Percentiles rank a stretch among this genome's conserved stretches.
phyloP scores from a whole-genome alignment of 495 filamentous ascomycete genomes.

The Aspergillus homomorphus region DNA sequence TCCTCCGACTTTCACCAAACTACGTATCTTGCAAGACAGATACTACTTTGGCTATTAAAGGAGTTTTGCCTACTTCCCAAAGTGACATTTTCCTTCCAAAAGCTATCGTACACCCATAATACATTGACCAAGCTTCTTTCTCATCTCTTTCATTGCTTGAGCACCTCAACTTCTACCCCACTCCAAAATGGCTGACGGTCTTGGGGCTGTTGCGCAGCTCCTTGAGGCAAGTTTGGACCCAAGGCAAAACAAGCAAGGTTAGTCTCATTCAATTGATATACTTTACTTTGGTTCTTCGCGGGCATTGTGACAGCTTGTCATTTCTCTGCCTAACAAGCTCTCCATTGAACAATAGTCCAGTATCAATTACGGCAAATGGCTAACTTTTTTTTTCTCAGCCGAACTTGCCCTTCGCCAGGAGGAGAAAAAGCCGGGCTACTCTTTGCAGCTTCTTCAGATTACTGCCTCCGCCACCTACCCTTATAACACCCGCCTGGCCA shows the following conservation, averaged over 20 bases:
- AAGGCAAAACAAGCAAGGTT: slow-evolving; percentile 82
- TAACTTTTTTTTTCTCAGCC: slow-evolving; percentile 49
- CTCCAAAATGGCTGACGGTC: slow-evolving; percentile 69
- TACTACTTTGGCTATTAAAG: slow-evolving; percentile 2
- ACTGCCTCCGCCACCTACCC: slow-evolving; percentile 69
- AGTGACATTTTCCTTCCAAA: not conserved
- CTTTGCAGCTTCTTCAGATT: slow-evolving; percentile 82
- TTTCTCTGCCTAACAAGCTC: not conserved
- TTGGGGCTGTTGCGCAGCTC: slow-evolving; percentile 70
- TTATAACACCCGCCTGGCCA: slow-evolving; percentile 77
- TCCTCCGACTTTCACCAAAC: slow-evolving; percentile 15
- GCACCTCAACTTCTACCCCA: slow-evolving; percentile 23
- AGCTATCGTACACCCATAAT: not conserved
- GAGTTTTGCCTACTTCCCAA: slow-evolving; percentile 1
- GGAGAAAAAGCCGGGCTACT: slow-evolving; percentile 78
- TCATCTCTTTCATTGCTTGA: slow-evolving; percentile 2
- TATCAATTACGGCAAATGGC: not conserved
- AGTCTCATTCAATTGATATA: slow-evolving; percentile 21
- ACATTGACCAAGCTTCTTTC: not conserved
- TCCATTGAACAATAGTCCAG: too few species aligned
- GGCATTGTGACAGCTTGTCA: not conserved
- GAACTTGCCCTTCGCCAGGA: slow-evolving; percentile 71
- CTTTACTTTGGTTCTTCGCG: not conserved
- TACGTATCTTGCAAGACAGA: not conserved
- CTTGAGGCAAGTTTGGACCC: slow-evolving; percentile 86